Percentiles rank a stretch among this genome's conserved stretches.
These are phyloP conservation scores for Nannochloropsis salina DNA, from an alignment of 108 stramenopile species.

Conservation along the genomic window DNA sequence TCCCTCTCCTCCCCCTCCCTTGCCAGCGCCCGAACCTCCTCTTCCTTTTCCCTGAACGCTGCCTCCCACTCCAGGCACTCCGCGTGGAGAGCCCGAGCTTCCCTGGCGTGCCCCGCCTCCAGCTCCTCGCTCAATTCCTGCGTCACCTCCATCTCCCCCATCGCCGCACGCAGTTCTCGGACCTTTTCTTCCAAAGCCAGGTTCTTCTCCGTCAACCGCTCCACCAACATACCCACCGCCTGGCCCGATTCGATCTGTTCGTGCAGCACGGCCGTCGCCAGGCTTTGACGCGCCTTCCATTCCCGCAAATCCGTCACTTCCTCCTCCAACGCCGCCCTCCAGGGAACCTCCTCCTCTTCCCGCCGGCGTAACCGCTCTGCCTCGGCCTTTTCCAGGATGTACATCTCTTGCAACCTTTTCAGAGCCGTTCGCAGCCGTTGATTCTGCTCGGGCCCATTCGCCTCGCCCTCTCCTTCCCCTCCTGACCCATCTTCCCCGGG, in stretches of 20 bases:
- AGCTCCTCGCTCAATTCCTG: constrained; percentile 19
- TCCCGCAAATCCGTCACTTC: neutral
- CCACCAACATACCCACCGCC: neutral
- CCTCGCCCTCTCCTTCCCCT: neutral
- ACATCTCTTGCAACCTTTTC: neutral
- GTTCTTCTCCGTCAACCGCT: neutral
- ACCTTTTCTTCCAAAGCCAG: neutral
- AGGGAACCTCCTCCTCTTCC: neutral
- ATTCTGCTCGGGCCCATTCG: neutral
- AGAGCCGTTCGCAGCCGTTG: neutral
- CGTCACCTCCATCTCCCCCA: neutral
- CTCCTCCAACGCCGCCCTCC: neutral
- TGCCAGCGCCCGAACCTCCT: neutral
- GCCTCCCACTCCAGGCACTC: neutral
- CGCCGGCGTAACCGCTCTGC: neutral
- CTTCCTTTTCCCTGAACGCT: neutral
- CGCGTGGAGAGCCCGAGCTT: neutral
- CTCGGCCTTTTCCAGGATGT: neutral
- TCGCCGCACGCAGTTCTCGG: neutral
- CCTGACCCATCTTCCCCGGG: neutral
- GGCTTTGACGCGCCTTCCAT: neutral
- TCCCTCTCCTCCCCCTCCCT: neutral
- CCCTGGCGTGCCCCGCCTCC: neutral
- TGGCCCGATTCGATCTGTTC: neutral
- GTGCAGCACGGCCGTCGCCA: neutral